phyloP scores from a whole-genome alignment of 345 rosid species.

The Erysimum cheiranthoides region DNA sequence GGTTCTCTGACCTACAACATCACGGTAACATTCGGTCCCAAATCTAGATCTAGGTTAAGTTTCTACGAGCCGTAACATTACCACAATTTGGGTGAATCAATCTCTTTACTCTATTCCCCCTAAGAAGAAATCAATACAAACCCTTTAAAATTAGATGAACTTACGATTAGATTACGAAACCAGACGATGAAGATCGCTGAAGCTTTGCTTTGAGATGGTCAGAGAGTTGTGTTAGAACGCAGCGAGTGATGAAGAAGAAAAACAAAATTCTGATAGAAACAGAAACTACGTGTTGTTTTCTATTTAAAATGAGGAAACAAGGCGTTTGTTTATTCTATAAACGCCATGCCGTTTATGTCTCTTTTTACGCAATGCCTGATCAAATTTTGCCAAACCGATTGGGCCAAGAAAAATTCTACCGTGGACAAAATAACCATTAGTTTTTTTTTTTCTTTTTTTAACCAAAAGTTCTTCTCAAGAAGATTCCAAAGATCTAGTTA shows the following conservation, averaged over 20 bases:
- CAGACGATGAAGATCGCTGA: constrained; percentile 25
- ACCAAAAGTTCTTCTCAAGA: too few species aligned
- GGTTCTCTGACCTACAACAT: not conserved
- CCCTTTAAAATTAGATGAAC: not conserved
- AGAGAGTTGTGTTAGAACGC: constrained; percentile 7
- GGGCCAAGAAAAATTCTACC: not conserved
- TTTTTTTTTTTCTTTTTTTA: too few species aligned
- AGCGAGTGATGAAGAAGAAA: constrained; percentile 7
- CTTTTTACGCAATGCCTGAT: not conserved
- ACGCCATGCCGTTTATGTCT: constrained; percentile 8
- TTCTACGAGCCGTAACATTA: not conserved
- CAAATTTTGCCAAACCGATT: not conserved
- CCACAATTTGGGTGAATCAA: not conserved
- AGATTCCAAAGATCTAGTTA: too few species aligned
- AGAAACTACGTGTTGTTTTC: constrained; percentile 15
- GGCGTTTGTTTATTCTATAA: not conserved
- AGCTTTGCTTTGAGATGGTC: constrained; percentile 16
- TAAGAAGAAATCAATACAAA: not conserved
- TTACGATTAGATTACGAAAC: constrained; percentile 10
- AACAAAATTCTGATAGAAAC: not conserved
- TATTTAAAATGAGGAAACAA: constrained; percentile 9
- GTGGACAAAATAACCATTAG: too few species aligned
- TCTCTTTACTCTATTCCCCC: not conserved
- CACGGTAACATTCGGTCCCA: not conserved
- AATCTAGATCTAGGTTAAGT: constrained; percentile 37